Conservation (phyloP, 495 filamentous ascomycete genomes). For the Neurospora tetrasperma region DNA sequence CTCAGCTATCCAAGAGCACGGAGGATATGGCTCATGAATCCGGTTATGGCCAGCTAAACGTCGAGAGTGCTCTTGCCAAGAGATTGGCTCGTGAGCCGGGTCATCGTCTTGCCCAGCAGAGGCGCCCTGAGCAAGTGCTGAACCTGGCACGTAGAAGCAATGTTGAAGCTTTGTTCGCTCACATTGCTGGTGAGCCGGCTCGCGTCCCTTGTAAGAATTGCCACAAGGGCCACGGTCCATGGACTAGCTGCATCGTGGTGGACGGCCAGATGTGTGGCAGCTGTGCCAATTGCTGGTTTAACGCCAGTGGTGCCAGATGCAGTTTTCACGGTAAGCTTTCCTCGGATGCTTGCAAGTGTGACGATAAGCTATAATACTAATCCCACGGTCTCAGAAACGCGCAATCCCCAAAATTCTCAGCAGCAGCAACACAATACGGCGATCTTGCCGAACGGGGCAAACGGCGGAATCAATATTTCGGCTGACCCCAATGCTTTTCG, state of each 20-base stretch:
- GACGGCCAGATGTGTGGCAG: conserved; percentile 44
- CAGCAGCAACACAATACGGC: conserved; percentile 13
- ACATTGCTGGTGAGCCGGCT: conserved; percentile 35
- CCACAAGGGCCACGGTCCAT: conserved; percentile 42
- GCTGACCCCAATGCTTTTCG: conserved; percentile 13
- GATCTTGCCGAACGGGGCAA: conserved; percentile 10
- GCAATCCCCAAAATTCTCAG: conserved; percentile 13
- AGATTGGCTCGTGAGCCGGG: conserved; percentile 33
- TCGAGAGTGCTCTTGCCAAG: conserved; percentile 40
- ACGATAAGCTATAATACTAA: neutral
- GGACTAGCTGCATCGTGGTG: conserved; percentile 36
- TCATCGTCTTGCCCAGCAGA: conserved; percentile 34
- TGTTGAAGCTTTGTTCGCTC: conserved; percentile 40
- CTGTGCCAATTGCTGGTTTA: conserved; percentile 45
- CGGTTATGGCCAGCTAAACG: conserved; percentile 29
- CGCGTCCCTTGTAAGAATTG: conserved; percentile 41
- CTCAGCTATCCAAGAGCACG: conserved; percentile 25
- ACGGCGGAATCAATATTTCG: conserved; percentile 11
- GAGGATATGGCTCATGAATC: conserved; percentile 32
- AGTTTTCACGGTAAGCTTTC: conserved; percentile 39
- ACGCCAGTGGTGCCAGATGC: conserved; percentile 38
- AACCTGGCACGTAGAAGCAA: conserved; percentile 39
- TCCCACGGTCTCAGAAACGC: conserved; percentile 12
- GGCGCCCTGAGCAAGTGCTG: conserved; percentile 33
- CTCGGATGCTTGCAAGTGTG: neutral